Evolutionary conservation across 768 basidiomycete species (phyloP).

Genomic region (Lactarius trivialis): DNA sequence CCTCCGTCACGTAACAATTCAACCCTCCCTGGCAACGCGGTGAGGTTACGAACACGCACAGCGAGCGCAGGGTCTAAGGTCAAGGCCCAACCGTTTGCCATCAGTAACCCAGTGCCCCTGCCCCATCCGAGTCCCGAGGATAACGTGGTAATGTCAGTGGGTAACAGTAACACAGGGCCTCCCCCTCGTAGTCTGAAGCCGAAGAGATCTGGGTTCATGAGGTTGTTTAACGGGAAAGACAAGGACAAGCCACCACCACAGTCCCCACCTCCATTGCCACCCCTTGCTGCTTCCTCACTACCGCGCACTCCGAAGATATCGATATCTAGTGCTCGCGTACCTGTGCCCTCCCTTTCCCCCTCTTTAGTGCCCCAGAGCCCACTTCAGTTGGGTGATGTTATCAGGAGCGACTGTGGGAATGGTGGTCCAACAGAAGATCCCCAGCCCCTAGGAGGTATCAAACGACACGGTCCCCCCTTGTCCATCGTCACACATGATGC

Average conservation of each 20-base stretch:
- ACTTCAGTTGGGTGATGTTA: constrained; percentile 10
- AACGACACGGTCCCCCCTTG: constrained; percentile 3
- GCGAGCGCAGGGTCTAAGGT: constrained; percentile 49
- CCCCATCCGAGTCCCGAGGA: constrained; percentile 3
- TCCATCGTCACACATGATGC: constrained; percentile 9
- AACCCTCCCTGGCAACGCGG: constrained; percentile 18
- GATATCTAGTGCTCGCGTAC: constrained; percentile 24
- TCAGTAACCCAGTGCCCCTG: constrained; percentile 20
- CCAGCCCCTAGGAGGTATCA: not conserved
- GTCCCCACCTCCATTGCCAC: constrained; percentile 49
- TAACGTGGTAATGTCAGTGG: not conserved
- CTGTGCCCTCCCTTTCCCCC: constrained; percentile 19
- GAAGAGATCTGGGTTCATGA: constrained; percentile 79
- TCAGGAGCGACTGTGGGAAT: not conserved
- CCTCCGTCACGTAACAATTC: constrained; percentile 23
- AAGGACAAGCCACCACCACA: constrained; percentile 41
- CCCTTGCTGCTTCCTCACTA: constrained; percentile 22
- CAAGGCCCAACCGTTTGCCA: constrained; percentile 26
- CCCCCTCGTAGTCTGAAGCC: constrained; percentile 52
- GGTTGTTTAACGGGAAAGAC: constrained; percentile 58
- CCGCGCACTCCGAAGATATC: constrained; percentile 23
- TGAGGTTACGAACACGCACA: constrained; percentile 48
- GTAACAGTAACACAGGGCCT: constrained; percentile 15
- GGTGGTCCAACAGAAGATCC: not conserved
- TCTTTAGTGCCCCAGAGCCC: constrained; percentile 14